Evolutionary conservation across 441 rosid species (phyloP), one percentile per base, ranked within the genome.

Genomic region (Cnidoscolus chayamansa): DNA sequence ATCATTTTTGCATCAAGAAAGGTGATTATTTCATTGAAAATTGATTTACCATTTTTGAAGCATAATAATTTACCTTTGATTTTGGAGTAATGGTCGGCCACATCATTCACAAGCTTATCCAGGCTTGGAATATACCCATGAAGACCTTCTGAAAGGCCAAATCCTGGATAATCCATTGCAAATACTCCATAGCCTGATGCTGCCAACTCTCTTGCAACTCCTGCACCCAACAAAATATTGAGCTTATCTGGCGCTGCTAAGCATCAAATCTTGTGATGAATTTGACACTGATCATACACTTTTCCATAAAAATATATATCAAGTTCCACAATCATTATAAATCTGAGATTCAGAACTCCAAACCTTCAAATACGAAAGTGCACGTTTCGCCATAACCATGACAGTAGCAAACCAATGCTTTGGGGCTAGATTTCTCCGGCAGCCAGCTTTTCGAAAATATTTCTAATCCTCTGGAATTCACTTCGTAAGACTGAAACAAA

Each of bases 351-450:
- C 45, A 40, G 13, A 49, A 2, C 16, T 10, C 16, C 80, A 60
- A 85, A 75, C 98, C 98, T 90, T 94, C 94, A 55, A 85, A 86
- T 77, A 86, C 85, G 76, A 94, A 92, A 0, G 97, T 87, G 88
- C 97, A 92, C 43, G 97, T 92, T 79, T 94, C 97, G 63, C 94
- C 97, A 79, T 94, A 90, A 69, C 98, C 98, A 81, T 94, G 97
- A 73, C 99, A 94, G 78, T 74, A 87, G 77, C 84, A 94, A 71
- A 94, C 84, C 79, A 89, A 61, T 64, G 97, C 99, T 74, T 78
- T 92, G 50, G 20, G 81, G 45, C 10, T 1, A 19, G 82, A 72
- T 15, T 73, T 67, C 81, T 79, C 79, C 15, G 96, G 99, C 72
- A 90, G 87, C 99, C 98, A 92, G 74, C 89, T 84, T 76, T 89